Percentiles rank a stretch among this genome's conserved stretches.
Evolutionary conservation across 345 rosid species (phyloP).

Genomic region (Firmiana major): DNA sequence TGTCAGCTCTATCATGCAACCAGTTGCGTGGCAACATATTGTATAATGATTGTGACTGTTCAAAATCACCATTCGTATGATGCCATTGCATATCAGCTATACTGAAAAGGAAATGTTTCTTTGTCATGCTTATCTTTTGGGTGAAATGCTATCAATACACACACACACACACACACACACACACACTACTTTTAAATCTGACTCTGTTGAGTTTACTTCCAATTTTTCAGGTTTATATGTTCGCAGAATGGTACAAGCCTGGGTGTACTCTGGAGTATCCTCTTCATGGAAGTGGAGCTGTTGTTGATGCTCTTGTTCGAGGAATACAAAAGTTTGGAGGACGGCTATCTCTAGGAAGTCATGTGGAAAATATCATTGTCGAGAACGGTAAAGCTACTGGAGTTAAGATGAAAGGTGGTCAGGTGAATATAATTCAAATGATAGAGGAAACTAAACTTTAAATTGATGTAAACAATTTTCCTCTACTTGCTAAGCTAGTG

Average conservation of each 20-base stretch:
- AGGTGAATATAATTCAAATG: slow-evolving; percentile 46
- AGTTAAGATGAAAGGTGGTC: slow-evolving; percentile 77
- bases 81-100: not conserved
- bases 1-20: not conserved
- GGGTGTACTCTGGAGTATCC: slow-evolving; percentile 86
- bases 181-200: not conserved
- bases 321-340: slow-evolving; percentile 87
- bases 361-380: slow-evolving; percentile 68
- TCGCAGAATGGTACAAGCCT: slow-evolving; percentile 96
- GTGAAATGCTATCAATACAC: not conserved
- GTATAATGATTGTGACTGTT: not conserved
- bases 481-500: not conserved
- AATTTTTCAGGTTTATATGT: slow-evolving; percentile 80
- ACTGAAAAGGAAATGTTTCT: not conserved
- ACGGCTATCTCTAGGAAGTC: slow-evolving; percentile 64
- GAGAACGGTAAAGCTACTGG: slow-evolving; percentile 78
- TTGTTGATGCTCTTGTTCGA: slow-evolving; percentile 78
- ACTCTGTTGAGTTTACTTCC: not conserved
- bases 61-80: not conserved
- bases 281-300: slow-evolving; percentile 74
- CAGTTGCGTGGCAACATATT: not conserved
- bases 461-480: not conserved
- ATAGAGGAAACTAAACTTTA: not conserved
- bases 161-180: not conserved
- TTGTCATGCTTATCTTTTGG: not conserved